These are phyloP conservation scores for Didymella sp. DNA, from an alignment of 2,329 filamentous ascomycete species.

Conservation along the genomic window DNA sequence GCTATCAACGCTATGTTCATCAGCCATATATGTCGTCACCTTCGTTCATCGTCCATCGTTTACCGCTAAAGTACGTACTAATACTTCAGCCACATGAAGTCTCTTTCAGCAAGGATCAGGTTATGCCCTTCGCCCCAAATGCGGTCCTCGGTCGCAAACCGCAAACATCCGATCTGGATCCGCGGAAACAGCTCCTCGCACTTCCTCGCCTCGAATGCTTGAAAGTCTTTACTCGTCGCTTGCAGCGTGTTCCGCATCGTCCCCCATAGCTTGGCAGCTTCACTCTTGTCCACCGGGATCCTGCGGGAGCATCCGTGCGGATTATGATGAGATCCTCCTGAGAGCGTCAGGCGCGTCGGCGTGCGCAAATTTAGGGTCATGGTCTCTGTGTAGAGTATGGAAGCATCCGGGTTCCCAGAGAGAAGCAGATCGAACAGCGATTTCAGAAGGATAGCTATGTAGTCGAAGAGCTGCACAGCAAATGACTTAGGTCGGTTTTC, in stretches of 20 bases:
- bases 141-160: slow-evolving; percentile 36
- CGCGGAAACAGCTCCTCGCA: slow-evolving; percentile 36
- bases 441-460: slow-evolving; percentile 42
- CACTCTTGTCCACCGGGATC: slow-evolving; percentile 28
- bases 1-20: slow-evolving; percentile 3
- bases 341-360: slow-evolving; percentile 31
- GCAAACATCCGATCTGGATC: slow-evolving; percentile 38
- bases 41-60: neutral
- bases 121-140: slow-evolving; percentile 42
- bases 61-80: slow-evolving; percentile 1
- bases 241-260: slow-evolving; percentile 40
- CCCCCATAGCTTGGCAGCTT: slow-evolving; percentile 29
- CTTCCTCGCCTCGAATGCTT: slow-evolving; percentile 33
- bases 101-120: slow-evolving; percentile 38
- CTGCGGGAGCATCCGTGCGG: slow-evolving; percentile 26
- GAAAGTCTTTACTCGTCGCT: slow-evolving; percentile 36
- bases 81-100: slow-evolving; percentile 42
- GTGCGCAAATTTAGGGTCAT: slow-evolving; percentile 41
- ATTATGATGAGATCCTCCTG: slow-evolving; percentile 21
- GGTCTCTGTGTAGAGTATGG: slow-evolving; percentile 35
- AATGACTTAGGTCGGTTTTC: slow-evolving; percentile 38
- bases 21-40: neutral
- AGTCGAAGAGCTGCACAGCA: slow-evolving; percentile 41
- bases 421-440: slow-evolving; percentile 35
- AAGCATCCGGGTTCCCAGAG: slow-evolving; percentile 29